Conservation (phyloP, 371 early-diverging fungal species). For the Catenaria anguillulae region DNA sequence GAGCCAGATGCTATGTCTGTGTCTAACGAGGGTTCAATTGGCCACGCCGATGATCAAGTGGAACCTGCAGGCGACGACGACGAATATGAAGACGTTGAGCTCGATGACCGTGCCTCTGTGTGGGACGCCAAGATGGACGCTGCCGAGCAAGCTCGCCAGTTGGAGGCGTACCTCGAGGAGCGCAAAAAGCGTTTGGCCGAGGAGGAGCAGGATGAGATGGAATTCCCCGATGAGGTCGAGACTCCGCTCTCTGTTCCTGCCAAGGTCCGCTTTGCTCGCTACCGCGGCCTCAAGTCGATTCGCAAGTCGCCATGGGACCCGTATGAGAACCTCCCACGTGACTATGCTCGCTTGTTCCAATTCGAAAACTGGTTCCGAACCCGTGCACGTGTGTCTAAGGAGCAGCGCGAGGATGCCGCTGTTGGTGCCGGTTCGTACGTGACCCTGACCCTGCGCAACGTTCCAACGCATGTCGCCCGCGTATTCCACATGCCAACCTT, state of each 20-base stretch:
- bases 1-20: neutral
- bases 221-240: constrained; percentile 94
- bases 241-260: constrained; percentile 75
- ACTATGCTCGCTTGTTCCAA: constrained; percentile 88
- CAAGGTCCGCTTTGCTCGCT: constrained; percentile 69
- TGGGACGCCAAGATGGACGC: constrained; percentile 7
- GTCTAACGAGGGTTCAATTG: neutral
- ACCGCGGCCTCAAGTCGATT: constrained; percentile 85
- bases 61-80: constrained; percentile 19
- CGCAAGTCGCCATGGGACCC: constrained; percentile 93
- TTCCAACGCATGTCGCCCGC: constrained; percentile 11
- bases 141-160: constrained; percentile 23
- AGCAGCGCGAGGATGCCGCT: constrained; percentile 11
- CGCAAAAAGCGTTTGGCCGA: constrained; percentile 26
- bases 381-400: constrained; percentile 45
- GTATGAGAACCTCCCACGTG: constrained; percentile 88
- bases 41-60: neutral
- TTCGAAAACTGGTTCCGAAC: constrained; percentile 73
- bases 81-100: constrained; percentile 24
- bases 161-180: constrained; percentile 49
- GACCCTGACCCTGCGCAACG: constrained; percentile 16
- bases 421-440: constrained; percentile 18
- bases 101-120: constrained; percentile 4
- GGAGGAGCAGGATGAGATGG: constrained; percentile 50
- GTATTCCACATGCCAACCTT: neutral